Base-by-base conservation (phyloP, 148 eudicot genomes). In the Tetragonia tetragonoides region DNA sequence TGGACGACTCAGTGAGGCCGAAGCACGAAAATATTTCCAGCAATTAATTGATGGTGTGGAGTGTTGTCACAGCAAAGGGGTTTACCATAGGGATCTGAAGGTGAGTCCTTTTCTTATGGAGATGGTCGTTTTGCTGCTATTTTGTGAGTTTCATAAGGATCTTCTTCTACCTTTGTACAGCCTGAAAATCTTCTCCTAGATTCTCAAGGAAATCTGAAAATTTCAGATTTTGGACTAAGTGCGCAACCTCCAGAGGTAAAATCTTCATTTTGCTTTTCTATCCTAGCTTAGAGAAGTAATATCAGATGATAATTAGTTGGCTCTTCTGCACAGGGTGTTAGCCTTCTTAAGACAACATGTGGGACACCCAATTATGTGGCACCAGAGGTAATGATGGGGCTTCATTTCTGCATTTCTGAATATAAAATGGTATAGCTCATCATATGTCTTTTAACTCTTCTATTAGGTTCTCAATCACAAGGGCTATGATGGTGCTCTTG, bases 301-400 rank as follows among this genome's bases (percentile, higher is more conserved):
- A 49, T 76, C 37, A 62, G 70, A 76, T 47, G 5, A 44, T 46
- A 28, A n/a, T 54, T n/a, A 38, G 76, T 76, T 62, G 73, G 47
- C 70, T 68, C 46, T 82, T 86, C 20, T 82, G 46, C 70, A 53
- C 75, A 93, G 97, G 99, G 99, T 67, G 95, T 93, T 64, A 95
- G 84, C 83, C 86, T 95, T 77, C 89, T 95, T 64, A 89, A 86
- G 79, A 95, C 99, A 41, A 95, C 99, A 20, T 95, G 99, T 75
- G 99, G 99, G 79, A 95, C 99, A 79, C 99, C 99, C 61, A 95
- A 95, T 77, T 95, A 95, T 83, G 94, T 95, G 81, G 97, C 99
- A 74, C 99, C 99, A 38, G 99, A 95, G 97, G 99, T 95, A 87
- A 80, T 72, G 64, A 60, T 17, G 21, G 44, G 65, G 57, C 51